Percentiles rank a stretch among this genome's conserved stretches.
These are phyloP conservation scores for Silene noctiflora DNA, from an alignment of 179 eudicot species.

Conservation along the genomic window DNA sequence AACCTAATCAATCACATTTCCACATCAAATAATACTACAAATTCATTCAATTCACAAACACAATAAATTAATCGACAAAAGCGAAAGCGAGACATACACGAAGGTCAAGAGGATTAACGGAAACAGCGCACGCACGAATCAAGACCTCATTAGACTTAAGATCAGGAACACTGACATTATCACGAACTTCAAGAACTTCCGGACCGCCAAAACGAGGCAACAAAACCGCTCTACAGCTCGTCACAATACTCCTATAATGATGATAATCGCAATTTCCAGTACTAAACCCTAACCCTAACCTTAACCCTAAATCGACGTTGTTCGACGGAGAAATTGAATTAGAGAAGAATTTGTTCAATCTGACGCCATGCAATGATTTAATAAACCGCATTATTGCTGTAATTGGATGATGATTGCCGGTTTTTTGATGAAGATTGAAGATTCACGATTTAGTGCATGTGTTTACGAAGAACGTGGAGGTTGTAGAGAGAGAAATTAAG, in stretches of 20 bases:
- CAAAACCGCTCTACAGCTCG: conserved; percentile 76
- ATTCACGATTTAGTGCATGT: neutral
- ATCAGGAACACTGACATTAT: conserved; percentile 61
- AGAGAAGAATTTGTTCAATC: conserved; percentile 23
- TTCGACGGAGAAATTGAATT: conserved; percentile 12
- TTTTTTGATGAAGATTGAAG: neutral
- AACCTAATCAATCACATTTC: neutral
- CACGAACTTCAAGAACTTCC: conserved; percentile 64
- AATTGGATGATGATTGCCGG: neutral
- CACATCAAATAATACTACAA: neutral
- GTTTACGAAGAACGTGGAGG: neutral
- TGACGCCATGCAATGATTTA: conserved; percentile 27
- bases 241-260: conserved; percentile 45
- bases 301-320: conserved; percentile 22
- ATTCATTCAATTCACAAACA: neutral
- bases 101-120: conserved; percentile 87
- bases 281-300: conserved; percentile 14
- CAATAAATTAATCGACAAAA: neutral
- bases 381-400: conserved; percentile 39
- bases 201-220: conserved; percentile 86
- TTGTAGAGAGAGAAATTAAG: neutral
- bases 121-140: conserved; percentile 87
- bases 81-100: conserved; percentile 39
- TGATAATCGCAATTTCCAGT: neutral
- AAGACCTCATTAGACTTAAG: conserved; percentile 79